Percentiles rank a stretch among this genome's conserved stretches.
phyloP scores from a whole-genome alignment of 139 green algal genomes.

The Nannochloris sp. region DNA sequence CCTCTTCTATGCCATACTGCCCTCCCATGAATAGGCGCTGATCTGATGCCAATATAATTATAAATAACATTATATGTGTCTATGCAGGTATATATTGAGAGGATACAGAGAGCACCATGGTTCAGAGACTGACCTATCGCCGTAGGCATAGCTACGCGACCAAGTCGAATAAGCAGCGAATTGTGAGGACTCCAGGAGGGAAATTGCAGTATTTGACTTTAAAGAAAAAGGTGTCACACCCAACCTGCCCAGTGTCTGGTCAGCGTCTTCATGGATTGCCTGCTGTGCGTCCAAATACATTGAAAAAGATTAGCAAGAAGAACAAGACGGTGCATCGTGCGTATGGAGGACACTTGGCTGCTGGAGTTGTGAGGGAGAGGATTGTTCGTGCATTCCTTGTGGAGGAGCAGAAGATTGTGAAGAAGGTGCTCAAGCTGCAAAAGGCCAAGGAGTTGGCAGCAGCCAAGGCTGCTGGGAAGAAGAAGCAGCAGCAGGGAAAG shows the following conservation, averaged over 20 bases:
- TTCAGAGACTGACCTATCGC: conserved; percentile 68
- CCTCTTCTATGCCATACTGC: too few relatives aligned
- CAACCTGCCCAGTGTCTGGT: conserved; percentile 70
- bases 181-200: conserved; percentile 90
- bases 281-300: conserved; percentile 43
- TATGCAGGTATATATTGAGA: too few relatives aligned
- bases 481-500: conserved; percentile 14
- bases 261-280: conserved; percentile 66
- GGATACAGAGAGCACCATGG: conserved; percentile 49
- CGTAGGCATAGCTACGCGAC: conserved; percentile 89
- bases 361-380: conserved; percentile 72
- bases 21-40: too few relatives aligned
- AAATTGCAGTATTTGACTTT: conserved; percentile 81
- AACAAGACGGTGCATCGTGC: conserved; percentile 90
- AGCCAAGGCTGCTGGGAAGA: conserved; percentile 20
- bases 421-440: conserved; percentile 89
- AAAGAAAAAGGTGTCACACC: conserved; percentile 75
- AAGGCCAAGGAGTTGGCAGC: conserved; percentile 46
- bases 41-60: too few relatives aligned
- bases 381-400: conserved; percentile 96
- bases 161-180: conserved; percentile 78
- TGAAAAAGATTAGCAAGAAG: conserved; percentile 70
- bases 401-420: conserved; percentile 99
- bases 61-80: too few relatives aligned
- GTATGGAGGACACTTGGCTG: conserved; percentile 86